Percentiles rank a stretch among this genome's conserved stretches.
phyloP scores from a whole-genome alignment of 2,329 filamentous ascomycete species.

The Aspergillus sp. region DNA sequence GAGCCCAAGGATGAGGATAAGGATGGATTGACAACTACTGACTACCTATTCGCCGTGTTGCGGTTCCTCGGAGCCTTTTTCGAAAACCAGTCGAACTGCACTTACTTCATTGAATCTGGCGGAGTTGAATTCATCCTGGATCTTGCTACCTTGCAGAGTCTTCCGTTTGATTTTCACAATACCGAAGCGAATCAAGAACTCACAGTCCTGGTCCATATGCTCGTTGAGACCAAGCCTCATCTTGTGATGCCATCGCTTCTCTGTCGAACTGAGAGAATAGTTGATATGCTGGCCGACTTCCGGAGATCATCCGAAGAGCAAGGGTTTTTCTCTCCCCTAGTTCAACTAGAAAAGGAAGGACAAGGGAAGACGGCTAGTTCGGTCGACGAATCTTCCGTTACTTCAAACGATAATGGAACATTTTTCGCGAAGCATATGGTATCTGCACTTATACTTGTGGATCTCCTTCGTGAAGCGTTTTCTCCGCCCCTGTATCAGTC shows the following conservation, averaged over 20 bases:
- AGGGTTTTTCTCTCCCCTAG: constrained; percentile 71
- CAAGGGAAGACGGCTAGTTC: constrained; percentile 12
- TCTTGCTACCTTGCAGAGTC: constrained; percentile 75
- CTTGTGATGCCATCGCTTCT: constrained; percentile 80
- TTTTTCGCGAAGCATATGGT: constrained; percentile 75
- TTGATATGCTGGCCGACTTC: constrained; percentile 68
- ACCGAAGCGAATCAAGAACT: constrained; percentile 68
- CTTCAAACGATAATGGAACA: constrained; percentile 63
- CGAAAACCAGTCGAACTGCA: constrained; percentile 69
- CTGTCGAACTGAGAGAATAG: constrained; percentile 67
- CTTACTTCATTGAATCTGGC: constrained; percentile 72
- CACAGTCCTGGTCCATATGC: constrained; percentile 69
- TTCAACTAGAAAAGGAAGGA: constrained; percentile 33
- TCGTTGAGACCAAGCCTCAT: constrained; percentile 78
- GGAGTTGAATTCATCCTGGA: constrained; percentile 83
- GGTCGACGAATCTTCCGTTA: constrained; percentile 27
- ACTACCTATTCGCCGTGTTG: constrained; percentile 73
- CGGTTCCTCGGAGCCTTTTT: constrained; percentile 79
- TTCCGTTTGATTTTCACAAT: constrained; percentile 72
- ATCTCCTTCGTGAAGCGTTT: constrained; percentile 73
- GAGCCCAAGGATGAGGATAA: constrained; percentile 52
- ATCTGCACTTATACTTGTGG: constrained; percentile 72
- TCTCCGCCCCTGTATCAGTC: constrained; percentile 62
- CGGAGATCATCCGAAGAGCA: constrained; percentile 48
- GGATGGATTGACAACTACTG: constrained; percentile 56